Evolutionary conservation across 2,329 filamentous ascomycete species (phyloP), one percentile per base, ranked within the genome.

Genomic region (Rhynchosporium graminicola): DNA sequence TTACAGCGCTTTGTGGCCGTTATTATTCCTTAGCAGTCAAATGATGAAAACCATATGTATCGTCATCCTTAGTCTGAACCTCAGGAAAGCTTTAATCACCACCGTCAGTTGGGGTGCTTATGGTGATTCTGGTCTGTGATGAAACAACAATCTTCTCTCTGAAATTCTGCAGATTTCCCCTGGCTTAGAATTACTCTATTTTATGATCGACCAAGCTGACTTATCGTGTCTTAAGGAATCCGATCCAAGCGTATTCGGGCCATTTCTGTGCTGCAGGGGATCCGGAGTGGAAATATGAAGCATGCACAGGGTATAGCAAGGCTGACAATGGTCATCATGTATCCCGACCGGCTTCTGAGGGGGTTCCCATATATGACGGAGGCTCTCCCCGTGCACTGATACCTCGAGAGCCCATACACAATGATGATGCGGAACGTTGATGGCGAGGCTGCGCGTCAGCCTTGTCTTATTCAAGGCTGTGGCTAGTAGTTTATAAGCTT

Each of bases 21-120:
- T 59, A 15, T 52, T 36, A 36, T 55, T n/a, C 9, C 20, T 50
- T 61, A 45, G 46, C 65, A 61, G 51, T 70, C 73, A 73, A 72
- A 89, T 94, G 92, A 96, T 94, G 92, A 95, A 87, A 92, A 81
- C 76, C 77, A 63, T 78, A 50, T 79, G 83, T 92, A 93, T 92
- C 89, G 91, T 96, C 92, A 96, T 96, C 92, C 92, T 96, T 96
- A 96, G 91, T 82, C 92, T 84, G 87, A 96, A 77, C 79, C 57
- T 26, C 47, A 12, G 57, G 42, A 52, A 26, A 50, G 46, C 46
- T 59, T 40, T 26, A 59, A 28, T 33, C 57, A 59, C 52, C 38
- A 51, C 57, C 57, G 57, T 78, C 74, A 75, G 75, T 73, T 70
- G 70, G 70, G 69, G 71, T 67, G 71, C 68, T 69, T 71, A 72